Evolutionary conservation across 2,329 filamentous ascomycete genomes (phyloP).

Genomic region (Arthrobotrys iridis): DNA sequence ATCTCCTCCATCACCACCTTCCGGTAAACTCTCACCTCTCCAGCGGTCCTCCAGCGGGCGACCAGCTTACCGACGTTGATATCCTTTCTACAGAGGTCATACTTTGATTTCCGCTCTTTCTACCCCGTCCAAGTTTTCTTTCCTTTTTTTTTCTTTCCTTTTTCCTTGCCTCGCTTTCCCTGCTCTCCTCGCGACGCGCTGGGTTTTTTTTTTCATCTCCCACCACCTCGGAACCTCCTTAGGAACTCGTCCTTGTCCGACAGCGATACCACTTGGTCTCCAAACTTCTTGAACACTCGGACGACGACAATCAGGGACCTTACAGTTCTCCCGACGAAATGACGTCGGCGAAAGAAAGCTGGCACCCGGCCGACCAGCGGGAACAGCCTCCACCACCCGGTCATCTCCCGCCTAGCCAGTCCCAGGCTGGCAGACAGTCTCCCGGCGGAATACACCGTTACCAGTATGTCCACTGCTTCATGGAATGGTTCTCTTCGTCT

Average conservation of each 20-base stretch:
- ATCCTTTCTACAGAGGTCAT: neutral
- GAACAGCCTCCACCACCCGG: slow-evolving; percentile 43
- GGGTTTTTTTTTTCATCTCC: slow-evolving; percentile 30
- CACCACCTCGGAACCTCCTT: slow-evolving; percentile 12
- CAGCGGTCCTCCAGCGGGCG: neutral
- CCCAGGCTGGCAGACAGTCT: slow-evolving; percentile 45
- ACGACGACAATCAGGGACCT: slow-evolving; percentile 5
- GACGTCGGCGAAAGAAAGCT: slow-evolving; percentile 51
- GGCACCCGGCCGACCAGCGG: slow-evolving; percentile 52
- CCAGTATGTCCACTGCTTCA: slow-evolving; percentile 23
- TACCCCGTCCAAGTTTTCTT: neutral
- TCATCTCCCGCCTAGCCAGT: slow-evolving; percentile 38
- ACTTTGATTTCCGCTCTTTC: neutral
- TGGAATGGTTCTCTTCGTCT: neutral
- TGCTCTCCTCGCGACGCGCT: slow-evolving; percentile 50
- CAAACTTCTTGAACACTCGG: neutral
- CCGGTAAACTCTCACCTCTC: neutral
- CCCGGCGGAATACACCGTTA: slow-evolving; percentile 45
- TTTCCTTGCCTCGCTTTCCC: slow-evolving; percentile 11
- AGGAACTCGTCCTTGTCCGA: neutral
- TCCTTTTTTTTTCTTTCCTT: neutral
- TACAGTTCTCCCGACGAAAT: slow-evolving; percentile 20
- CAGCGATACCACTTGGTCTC: neutral
- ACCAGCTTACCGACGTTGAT: neutral
- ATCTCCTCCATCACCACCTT: slow-evolving; percentile 23